Evolutionary conservation across 2,329 filamentous ascomycete species (phyloP).

Genomic region (Monilinia fructigena): DNA sequence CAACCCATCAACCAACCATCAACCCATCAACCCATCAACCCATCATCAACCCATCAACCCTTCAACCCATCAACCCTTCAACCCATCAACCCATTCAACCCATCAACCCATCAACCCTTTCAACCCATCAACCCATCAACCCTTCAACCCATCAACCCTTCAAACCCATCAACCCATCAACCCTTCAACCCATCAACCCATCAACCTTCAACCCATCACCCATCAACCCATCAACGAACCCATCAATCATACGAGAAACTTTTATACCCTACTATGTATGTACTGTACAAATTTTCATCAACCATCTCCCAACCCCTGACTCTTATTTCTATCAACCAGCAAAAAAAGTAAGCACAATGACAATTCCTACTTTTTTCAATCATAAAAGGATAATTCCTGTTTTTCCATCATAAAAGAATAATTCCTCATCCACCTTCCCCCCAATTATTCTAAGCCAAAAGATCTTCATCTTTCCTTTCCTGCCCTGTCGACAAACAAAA

Average conservation of each 20-base stretch:
- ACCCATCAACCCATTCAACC: no score
- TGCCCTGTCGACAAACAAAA: background rate
- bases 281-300: constrained; percentile 2
- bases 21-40: no score
- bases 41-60: no score
- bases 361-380: background rate
- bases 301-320: background rate
- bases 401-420: background rate
- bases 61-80: no score
- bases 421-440: no score
- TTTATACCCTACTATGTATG: constrained; percentile 15
- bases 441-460: background rate
- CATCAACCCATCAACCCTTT: no score
- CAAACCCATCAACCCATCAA: no score
- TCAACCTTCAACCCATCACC: no score
- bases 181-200: no score
- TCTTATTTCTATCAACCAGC: background rate
- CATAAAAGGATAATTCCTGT: background rate
- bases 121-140: no score
- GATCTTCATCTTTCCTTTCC: background rate
- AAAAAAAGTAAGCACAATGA: background rate
- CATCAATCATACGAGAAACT: background rate
- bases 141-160: no score
- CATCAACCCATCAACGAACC: background rate
- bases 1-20: no score